Percentiles rank a stretch among this genome's conserved stretches.
These are phyloP conservation scores for Neoboletus magnificus DNA, from an alignment of 768 basidiomycete genomes.

Conservation along the genomic window DNA sequence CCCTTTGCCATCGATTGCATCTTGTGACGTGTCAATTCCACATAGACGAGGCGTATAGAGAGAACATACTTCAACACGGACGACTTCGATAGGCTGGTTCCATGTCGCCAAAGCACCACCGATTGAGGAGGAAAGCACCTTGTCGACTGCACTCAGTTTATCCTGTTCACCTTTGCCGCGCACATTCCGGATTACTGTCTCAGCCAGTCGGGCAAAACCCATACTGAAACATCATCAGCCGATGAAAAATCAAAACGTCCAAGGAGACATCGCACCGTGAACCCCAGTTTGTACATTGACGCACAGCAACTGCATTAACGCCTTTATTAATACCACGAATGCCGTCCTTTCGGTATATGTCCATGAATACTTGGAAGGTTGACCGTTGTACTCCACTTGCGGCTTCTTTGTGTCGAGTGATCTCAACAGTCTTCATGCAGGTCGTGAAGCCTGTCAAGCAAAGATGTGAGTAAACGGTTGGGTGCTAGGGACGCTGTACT, in stretches of 20 bases:
- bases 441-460: slow-evolving; percentile 82
- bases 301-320: slow-evolving; percentile 91
- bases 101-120: slow-evolving; percentile 96
- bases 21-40: slow-evolving; percentile 38
- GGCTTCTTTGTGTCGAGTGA: slow-evolving; percentile 92
- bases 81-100: slow-evolving; percentile 99
- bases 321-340: slow-evolving; percentile 98
- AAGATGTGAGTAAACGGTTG: slow-evolving; percentile 8
- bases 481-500: neutral
- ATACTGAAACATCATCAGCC: slow-evolving; percentile 51
- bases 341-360: slow-evolving; percentile 93
- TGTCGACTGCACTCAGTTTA: slow-evolving; percentile 72
- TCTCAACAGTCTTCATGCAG: slow-evolving; percentile 99
- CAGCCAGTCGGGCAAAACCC: slow-evolving; percentile 94
- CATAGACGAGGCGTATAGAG: neutral
- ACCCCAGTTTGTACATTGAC: slow-evolving; percentile 93
- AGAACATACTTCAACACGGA: slow-evolving; percentile 81
- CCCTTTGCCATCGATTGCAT: slow-evolving; percentile 99
- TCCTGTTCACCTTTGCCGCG: slow-evolving; percentile 80
- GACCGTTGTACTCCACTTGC: slow-evolving; percentile 82
- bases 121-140: slow-evolving; percentile 82
- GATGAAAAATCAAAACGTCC: neutral
- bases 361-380: slow-evolving; percentile 91
- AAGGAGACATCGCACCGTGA: slow-evolving; percentile 56
- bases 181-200: slow-evolving; percentile 69